These are phyloP conservation scores for Alternaria consortialis DNA, from an alignment of 2,329 filamentous ascomycete species.

Conservation along the genomic window DNA sequence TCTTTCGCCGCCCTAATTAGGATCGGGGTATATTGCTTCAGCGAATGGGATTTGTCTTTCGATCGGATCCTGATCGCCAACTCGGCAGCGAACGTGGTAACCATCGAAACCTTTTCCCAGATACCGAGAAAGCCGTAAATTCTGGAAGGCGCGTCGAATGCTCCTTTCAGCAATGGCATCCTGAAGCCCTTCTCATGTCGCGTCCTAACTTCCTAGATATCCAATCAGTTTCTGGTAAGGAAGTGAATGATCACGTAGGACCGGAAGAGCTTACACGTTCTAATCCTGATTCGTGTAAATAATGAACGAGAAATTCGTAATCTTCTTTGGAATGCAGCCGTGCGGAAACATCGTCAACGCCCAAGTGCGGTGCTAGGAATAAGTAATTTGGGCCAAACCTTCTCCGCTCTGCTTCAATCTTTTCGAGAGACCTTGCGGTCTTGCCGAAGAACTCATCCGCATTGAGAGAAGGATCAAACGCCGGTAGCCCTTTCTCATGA, in stretches of 20 bases:
- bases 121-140: background rate
- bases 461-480: background rate
- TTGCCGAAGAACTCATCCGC: background rate
- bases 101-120: background rate
- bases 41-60: background rate
- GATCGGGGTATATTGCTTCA: background rate
- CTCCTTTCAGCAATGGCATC: background rate
- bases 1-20: background rate
- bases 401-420: background rate
- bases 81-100: background rate
- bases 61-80: background rate
- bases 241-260: background rate
- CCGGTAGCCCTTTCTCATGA: background rate
- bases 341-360: background rate
- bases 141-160: background rate
- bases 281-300: background rate
- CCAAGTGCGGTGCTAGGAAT: background rate
- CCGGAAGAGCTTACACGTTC: background rate
- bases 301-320: background rate
- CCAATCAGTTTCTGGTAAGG: background rate
- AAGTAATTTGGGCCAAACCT: background rate
- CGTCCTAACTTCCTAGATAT: background rate
- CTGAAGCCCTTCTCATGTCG: background rate
- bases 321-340: background rate
- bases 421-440: background rate